Base-by-base conservation (phyloP, 306 rosid species). In the Acacia acuminata region DNA sequence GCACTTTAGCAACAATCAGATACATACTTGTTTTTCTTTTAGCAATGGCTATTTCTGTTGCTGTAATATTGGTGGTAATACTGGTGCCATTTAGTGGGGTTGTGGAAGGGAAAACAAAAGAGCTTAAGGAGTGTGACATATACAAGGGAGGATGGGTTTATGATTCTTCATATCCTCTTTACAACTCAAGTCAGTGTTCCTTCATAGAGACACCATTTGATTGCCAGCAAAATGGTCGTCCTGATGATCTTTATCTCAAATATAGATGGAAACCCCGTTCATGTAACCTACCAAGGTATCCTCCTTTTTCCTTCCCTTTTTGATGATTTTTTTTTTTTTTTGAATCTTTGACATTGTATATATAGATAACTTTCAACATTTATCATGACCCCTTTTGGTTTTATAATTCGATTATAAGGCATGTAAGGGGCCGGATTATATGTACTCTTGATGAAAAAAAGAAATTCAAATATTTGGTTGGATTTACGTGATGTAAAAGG, bases 91-190 rank as follows among this genome's bases (percentile, higher is more conserved):
- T 64, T 38, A 17, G 10, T 15, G 45, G 79, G 15, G 7, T 25
- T 64, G 79, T 64, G 55, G 50, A 48, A 36, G 75, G 84, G 7
- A 24, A 74, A 36, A 14, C 19, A 10, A 44, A 63, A 22, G 55
- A 47, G n/a, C 48, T 61, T 10, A 16, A 63, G 36, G 65, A 2
- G 10, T 82, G 89, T 79, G 86, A 77, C 24, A 10, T 75, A 11
- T 86, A 82, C 72, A 8, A 80, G 3, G 88, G 91, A 69, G 75
- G 47, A 27, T 86, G 91, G 91, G 84, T 85, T 63, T 86, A 83
- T 19, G 91, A 86, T 22, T 24, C 43, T 72, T 81, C 91, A 25
- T 83, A 88, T 65, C 88, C 89, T 11, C 84, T 85, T n/a, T 85
- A 88, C 17, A 34, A 85, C 65, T 43, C 85, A 56, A 65, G 66